phyloP scores from a whole-genome alignment of 2,329 filamentous ascomycete genomes.

The Teratosphaeria pseudoeucalypti region DNA sequence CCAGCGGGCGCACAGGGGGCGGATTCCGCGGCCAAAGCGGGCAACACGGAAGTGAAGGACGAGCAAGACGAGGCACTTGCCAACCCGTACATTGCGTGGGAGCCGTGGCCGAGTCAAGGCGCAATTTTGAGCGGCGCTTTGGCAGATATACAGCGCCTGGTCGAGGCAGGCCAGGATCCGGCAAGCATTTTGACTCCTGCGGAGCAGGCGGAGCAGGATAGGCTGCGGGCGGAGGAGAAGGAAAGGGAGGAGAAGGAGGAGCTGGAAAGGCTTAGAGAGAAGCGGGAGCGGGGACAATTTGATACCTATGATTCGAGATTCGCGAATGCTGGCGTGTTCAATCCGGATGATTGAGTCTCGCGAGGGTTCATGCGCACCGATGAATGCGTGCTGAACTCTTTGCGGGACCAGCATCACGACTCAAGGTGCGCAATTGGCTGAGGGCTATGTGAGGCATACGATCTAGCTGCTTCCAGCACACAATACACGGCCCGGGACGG shows the following conservation, averaged over 20 bases:
- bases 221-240: conserved; percentile 27
- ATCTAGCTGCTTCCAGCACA: background rate
- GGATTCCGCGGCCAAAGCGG: conserved; percentile 1
- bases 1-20: conserved; percentile 8
- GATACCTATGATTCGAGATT: conserved; percentile 4
- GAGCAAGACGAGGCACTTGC: conserved; percentile 29
- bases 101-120: conserved; percentile 66
- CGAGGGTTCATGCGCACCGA: background rate
- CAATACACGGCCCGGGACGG: background rate
- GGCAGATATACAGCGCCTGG: conserved; percentile 48
- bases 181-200: conserved; percentile 33
- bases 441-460: too few species aligned
- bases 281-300: conserved; percentile 11
- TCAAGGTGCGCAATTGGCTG: background rate
- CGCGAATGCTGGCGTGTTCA: conserved; percentile 20
- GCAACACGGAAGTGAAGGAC: conserved; percentile 3
- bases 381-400: background rate
- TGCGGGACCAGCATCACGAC: background rate
- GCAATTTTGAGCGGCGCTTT: conserved; percentile 60
- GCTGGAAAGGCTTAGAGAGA: conserved; percentile 16
- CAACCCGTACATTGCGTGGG: conserved; percentile 23
- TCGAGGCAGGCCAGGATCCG: conserved; percentile 53
- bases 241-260: conserved; percentile 28
- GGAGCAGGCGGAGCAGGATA: conserved; percentile 29
- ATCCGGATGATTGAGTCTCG: conserved; percentile 22